A percentile compares a stretch with the other conserved stretches of the same genome.
phyloP scores from a whole-genome alignment of 306 rosid genomes.

The Citrullus colocynthis region DNA sequence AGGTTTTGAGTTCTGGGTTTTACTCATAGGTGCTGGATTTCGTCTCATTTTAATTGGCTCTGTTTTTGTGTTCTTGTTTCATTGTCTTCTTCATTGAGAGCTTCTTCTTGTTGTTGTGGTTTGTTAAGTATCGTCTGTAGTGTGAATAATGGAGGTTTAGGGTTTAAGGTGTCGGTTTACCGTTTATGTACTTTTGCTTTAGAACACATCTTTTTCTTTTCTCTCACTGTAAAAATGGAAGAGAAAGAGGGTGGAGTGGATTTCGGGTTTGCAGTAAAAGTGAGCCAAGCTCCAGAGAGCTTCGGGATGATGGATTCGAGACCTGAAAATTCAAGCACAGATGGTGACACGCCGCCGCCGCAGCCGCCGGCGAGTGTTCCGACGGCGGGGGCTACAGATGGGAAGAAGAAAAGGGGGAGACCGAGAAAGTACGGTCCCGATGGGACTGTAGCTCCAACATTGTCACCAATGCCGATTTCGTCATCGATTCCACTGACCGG shows the following conservation, averaged over 20 bases:
- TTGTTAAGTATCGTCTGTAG: background rate
- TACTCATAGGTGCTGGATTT: background rate
- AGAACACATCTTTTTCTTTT: background rate
- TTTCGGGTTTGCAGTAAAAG: constrained; percentile 45
- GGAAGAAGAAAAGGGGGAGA: constrained; percentile 65
- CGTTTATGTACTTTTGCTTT: background rate
- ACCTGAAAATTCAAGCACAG: constrained; percentile 36
- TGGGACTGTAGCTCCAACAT: constrained; percentile 25
- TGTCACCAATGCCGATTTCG: constrained; percentile 96
- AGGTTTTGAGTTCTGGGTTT: background rate
- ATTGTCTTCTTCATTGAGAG: background rate
- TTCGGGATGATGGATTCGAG: constrained; percentile 46
- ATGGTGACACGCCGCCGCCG: constrained; percentile 5
- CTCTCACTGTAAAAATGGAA: constrained; percentile 35
- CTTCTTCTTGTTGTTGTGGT: background rate
- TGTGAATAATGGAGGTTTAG: background rate
- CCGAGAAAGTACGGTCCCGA: constrained; percentile 70
- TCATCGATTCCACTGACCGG: constrained; percentile 82
- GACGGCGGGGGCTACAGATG: constrained; percentile 24
- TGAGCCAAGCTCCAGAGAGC: constrained; percentile 38
- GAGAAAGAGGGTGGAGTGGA: constrained; percentile 48
- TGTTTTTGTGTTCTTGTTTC: background rate
- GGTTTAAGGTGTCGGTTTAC: background rate
- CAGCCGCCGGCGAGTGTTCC: constrained; percentile 13
- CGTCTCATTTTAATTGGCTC: background rate